Base-by-base conservation (phyloP, 2,329 filamentous ascomycete species). In the Penicillium fuscoglaucum region DNA sequence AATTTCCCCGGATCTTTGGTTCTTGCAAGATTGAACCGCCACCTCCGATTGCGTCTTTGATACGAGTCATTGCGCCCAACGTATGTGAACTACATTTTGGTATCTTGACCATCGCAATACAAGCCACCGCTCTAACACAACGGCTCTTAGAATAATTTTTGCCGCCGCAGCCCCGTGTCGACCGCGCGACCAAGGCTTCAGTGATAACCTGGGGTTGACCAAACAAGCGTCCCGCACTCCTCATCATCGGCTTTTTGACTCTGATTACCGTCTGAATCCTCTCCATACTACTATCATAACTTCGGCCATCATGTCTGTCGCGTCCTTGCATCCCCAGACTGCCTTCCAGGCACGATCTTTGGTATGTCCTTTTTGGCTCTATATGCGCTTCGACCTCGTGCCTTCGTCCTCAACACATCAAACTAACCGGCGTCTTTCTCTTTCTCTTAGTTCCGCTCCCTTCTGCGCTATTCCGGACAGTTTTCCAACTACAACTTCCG, bases 401-500 rank as follows among this genome's bases (percentile, higher is more conserved):
- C 44, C 28, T 13, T 43, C 10, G 17, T 33, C 17, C 17, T 40
- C 21, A 37, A 43, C 7, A 29, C 43, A 39, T 13, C 3, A 15
- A 19, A n/a, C 56, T 63, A 55, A 64, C 35, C 10, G 6, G 7
- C 7, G 9, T 6, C 1, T 31, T 7, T 45, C 24, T 12, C 8
- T 15, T 15, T 24, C 50, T 3, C 35, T 52, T 63, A 96, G 93
- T 98, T 96, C 79, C 93, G 95, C 66, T 93, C 93, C 71, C 82
- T 99, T 69, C 82, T 98, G 70, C 90, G 93, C 68, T 90, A 95
- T 76, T 87, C 91, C 62, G 83, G 84, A 61, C 90, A 96, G 72
- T 98, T 99, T 77, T 86, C 91, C 62, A 87, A 90, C 67, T 99
- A 98, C 82, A 99, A 98, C 80, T 99, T 97, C 83, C 87, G 95